Conservation (phyloP, 345 rosid species). For the Gossypium raimondii region DNA sequence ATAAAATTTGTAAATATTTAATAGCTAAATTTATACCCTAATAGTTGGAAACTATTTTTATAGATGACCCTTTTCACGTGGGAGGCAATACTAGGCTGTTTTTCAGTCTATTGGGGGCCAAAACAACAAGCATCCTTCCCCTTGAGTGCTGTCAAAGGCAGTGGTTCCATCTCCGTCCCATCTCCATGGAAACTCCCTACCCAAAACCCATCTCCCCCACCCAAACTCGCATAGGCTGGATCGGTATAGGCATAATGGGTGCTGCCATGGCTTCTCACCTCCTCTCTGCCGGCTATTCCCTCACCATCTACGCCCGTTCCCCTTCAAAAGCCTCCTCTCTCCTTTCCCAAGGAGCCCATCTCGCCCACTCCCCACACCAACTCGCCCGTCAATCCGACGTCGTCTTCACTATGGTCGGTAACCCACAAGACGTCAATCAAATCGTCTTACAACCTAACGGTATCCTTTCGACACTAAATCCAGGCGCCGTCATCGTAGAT, state of each 20-base stretch:
- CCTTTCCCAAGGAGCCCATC: constrained; percentile 55
- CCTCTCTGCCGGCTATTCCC: constrained; percentile 57
- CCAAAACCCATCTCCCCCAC: constrained; percentile 46
- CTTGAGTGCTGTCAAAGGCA: not conserved
- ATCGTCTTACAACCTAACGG: constrained; percentile 49
- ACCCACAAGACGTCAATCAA: constrained; percentile 65
- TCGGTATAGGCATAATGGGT: constrained; percentile 86
- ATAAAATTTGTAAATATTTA: too few species aligned
- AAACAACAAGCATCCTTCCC: not conserved
- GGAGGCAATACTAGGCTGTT: not conserved
- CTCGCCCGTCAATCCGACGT: constrained; percentile 51
- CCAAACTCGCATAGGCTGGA: constrained; percentile 71
- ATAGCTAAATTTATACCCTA: too few species aligned
- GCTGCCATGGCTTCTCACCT: constrained; percentile 80
- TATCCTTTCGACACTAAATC: constrained; percentile 51
- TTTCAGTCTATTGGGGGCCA: not conserved
- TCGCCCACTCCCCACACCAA: constrained; percentile 39
- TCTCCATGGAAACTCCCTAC: constrained; percentile 54
- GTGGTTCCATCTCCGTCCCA: not conserved
- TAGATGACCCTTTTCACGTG: not conserved
- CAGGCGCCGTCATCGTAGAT: constrained; percentile 60
- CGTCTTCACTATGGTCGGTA: constrained; percentile 79
- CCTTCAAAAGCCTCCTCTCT: constrained; percentile 53
- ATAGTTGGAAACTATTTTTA: too few species aligned
- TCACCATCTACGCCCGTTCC: constrained; percentile 64